Conservation (phyloP, 805 yeast genomes). For the Kodamaea kakaduensis region DNA sequence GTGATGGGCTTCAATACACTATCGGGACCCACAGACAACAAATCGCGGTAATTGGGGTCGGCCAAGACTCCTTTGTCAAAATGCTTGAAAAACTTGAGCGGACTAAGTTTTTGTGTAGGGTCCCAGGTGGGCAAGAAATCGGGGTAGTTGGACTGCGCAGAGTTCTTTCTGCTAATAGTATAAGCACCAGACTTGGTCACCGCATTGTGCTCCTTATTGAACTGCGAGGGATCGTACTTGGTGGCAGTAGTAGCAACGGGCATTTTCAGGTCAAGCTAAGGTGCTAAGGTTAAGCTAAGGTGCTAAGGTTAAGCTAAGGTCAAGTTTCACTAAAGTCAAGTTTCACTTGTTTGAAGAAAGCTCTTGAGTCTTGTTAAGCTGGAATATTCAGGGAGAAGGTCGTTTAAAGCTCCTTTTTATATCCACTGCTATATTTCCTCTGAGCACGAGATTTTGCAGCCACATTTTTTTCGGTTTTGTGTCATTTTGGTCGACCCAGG, state of each 20-base stretch:
- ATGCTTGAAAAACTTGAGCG: slow-evolving; percentile 24
- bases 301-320: too few species aligned
- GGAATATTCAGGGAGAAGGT: too few species aligned
- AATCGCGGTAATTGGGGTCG: slow-evolving; percentile 17
- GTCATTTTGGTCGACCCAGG: not conserved
- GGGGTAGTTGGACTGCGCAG: slow-evolving; percentile 21
- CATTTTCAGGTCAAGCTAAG: too few species aligned
- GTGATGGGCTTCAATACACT: slow-evolving; percentile 20
- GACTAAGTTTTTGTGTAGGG: slow-evolving; percentile 27
- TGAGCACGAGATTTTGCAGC: slow-evolving; percentile 8
- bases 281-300: too few species aligned
- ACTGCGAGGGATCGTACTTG: slow-evolving; percentile 24
- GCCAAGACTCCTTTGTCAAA: slow-evolving; percentile 29
- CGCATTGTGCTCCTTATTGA: slow-evolving; percentile 18
- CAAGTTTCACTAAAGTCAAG: too few species aligned
- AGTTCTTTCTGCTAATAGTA: slow-evolving; percentile 23
- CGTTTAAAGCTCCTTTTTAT: too few species aligned
- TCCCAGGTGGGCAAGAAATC: slow-evolving; percentile 35
- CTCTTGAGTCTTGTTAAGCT: too few species aligned
- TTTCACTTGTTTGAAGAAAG: too few species aligned
- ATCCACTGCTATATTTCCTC: slow-evolving; percentile 1
- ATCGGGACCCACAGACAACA: slow-evolving; percentile 17
- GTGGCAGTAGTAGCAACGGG: slow-evolving; percentile 16
- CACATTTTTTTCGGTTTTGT: slow-evolving; percentile 1
- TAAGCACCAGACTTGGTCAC: slow-evolving; percentile 22